Conservation (phyloP, 2,329 filamentous ascomycete species). For the Arthroderma uncinatum region DNA sequence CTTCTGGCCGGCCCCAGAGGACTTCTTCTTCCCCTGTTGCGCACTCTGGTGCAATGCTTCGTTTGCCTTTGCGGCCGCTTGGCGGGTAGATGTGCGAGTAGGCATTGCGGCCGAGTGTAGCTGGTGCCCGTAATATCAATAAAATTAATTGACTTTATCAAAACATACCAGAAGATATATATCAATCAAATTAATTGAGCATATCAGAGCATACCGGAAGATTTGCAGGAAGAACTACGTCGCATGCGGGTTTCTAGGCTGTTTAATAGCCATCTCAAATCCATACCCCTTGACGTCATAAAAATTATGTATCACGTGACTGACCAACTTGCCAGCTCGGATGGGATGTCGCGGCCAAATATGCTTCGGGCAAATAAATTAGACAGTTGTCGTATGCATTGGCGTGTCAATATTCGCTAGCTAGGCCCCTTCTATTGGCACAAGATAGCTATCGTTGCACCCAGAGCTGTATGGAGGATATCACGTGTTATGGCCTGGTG, state of each 20-base stretch:
- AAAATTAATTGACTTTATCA: background rate
- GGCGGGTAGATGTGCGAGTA: conserved; percentile 31
- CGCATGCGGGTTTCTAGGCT: background rate
- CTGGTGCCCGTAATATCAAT: background rate
- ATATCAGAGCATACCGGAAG: background rate
- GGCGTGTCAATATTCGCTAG: too few relatives aligned
- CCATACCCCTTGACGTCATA: background rate
- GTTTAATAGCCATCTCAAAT: background rate
- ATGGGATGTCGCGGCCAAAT: too few relatives aligned
- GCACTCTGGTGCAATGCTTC: conserved; percentile 28
- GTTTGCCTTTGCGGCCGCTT: conserved; percentile 36
- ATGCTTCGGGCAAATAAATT: too few relatives aligned
- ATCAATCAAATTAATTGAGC: too few relatives aligned
- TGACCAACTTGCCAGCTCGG: background rate
- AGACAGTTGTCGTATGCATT: too few relatives aligned
- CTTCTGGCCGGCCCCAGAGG: conserved; percentile 24
- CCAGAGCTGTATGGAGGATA: background rate
- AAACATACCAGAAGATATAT: too few relatives aligned
- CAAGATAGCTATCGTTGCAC: too few relatives aligned
- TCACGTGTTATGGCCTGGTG: too few relatives aligned
- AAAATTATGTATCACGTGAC: background rate
- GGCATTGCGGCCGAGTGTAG: conserved; percentile 17
- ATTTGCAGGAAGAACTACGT: background rate
- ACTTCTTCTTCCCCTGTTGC: conserved; percentile 21
- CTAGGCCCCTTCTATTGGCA: too few relatives aligned